A percentile compares a stretch with the other conserved stretches of the same genome.
These are phyloP conservation scores for Hygrophoropsis aurantiaca DNA, from an alignment of 768 basidiomycete genomes.

Conservation along the genomic window DNA sequence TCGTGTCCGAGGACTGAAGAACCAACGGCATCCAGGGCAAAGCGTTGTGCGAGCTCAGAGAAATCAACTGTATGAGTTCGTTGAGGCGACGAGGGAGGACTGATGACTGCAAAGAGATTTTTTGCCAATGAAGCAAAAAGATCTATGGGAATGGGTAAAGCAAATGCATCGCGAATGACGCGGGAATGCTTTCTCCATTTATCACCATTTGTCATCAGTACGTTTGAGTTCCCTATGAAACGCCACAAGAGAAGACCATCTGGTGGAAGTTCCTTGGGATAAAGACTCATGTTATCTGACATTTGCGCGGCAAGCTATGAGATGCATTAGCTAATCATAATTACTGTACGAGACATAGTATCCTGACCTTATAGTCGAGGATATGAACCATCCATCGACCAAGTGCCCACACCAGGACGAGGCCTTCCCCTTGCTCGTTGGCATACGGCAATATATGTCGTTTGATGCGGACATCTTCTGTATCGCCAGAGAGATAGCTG, in stretches of 20 bases:
- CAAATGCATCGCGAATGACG: slow-evolving; percentile 34
- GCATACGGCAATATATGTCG: slow-evolving; percentile 37
- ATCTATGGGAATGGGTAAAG: slow-evolving; percentile 33
- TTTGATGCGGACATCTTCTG: slow-evolving; percentile 33
- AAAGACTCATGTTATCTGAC: slow-evolving; percentile 13
- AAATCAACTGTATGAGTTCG: slow-evolving; percentile 25
- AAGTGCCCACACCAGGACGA: slow-evolving; percentile 38
- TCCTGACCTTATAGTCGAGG: slow-evolving; percentile 32
- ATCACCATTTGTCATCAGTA: slow-evolving; percentile 39
- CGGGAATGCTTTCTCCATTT: slow-evolving; percentile 37
- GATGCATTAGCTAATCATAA: neutral
- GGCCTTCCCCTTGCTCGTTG: slow-evolving; percentile 25
- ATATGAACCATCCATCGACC: slow-evolving; percentile 43
- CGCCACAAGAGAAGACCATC: slow-evolving; percentile 35
- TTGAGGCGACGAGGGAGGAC: slow-evolving; percentile 23
- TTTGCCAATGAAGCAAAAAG: slow-evolving; percentile 29
- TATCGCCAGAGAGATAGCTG: slow-evolving; percentile 35
- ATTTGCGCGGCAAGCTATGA: slow-evolving; percentile 10
- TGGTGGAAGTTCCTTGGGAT: slow-evolving; percentile 24
- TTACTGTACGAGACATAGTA: neutral
- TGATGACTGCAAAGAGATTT: slow-evolving; percentile 27
- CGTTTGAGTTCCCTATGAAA: slow-evolving; percentile 34
- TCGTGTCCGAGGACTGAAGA: slow-evolving; percentile 37
- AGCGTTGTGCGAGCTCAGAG: slow-evolving; percentile 26
- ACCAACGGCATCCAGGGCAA: slow-evolving; percentile 38